A percentile compares a stretch with the other conserved stretches of the same genome.
Evolutionary conservation across 2,329 filamentous ascomycete species (phyloP).

Genomic region (Grosmannia penicillata): DNA sequence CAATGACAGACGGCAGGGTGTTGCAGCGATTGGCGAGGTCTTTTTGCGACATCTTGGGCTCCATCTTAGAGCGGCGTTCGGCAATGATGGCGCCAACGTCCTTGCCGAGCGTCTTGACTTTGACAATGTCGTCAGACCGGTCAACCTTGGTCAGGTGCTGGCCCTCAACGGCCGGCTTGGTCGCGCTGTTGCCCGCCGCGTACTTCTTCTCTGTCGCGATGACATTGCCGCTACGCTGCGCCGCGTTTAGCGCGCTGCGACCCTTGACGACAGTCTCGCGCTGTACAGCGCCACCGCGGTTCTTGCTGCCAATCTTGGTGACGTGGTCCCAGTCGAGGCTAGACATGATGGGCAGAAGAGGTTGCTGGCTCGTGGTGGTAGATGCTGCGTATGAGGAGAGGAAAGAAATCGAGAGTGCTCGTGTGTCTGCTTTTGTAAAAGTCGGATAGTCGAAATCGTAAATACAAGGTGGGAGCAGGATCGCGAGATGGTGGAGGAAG

Average conservation of each 20-base stretch:
- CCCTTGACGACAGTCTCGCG: constrained; percentile 85
- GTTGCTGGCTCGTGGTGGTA: too few relatives aligned
- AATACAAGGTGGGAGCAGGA: not conserved
- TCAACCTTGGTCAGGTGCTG: constrained; percentile 97
- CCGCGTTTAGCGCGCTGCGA: constrained; percentile 73
- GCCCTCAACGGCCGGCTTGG: constrained; percentile 53
- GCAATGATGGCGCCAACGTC: constrained; percentile 73
- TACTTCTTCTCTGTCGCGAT: constrained; percentile 87
- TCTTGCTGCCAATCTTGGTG: constrained; percentile 89
- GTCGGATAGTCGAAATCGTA: not conserved
- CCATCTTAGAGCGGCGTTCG: constrained; percentile 62
- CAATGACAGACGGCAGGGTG: constrained; percentile 64
- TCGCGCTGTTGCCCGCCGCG: constrained; percentile 54
- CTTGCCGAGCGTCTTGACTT: constrained; percentile 79
- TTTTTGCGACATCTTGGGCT: constrained; percentile 95
- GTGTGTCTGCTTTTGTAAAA: not conserved
- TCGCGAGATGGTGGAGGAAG: not conserved
- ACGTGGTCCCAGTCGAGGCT: constrained; percentile 68
- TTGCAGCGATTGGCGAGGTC: constrained; percentile 76
- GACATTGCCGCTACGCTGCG: constrained; percentile 62
- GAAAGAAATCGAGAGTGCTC: not conserved
- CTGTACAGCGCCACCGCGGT: constrained; percentile 47
- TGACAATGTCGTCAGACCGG: constrained; percentile 92
- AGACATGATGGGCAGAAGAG: constrained; percentile 40
- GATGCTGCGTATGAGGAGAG: not conserved